Conservation (phyloP, 352 stramenopile species). For the Phytophthora ohioensis region DNA sequence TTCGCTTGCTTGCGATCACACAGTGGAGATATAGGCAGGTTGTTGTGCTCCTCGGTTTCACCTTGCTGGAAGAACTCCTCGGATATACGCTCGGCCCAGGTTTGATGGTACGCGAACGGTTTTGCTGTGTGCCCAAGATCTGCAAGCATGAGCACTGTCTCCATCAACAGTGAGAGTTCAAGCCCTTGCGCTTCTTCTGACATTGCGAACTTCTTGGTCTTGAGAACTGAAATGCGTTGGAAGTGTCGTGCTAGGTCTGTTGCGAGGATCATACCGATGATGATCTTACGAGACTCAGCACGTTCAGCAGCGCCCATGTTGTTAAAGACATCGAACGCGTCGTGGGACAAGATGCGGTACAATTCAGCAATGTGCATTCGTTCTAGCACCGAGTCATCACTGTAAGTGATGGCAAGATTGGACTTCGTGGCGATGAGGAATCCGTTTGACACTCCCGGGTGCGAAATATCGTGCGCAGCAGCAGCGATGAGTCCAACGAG, state of each 20-base stretch:
- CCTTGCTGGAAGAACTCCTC: slow-evolving; percentile 79
- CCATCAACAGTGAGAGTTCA: slow-evolving; percentile 73
- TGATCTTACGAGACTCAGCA: slow-evolving; percentile 63
- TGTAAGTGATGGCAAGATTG: slow-evolving; percentile 93
- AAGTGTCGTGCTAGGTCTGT: slow-evolving; percentile 84
- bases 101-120: slow-evolving; percentile 67
- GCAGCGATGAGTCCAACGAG: slow-evolving; percentile 84
- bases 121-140: slow-evolving; percentile 76
- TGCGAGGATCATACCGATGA: slow-evolving; percentile 83
- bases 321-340: slow-evolving; percentile 71
- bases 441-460: slow-evolving; percentile 92
- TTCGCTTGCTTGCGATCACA: slow-evolving; percentile 71
- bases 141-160: slow-evolving; percentile 76
- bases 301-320: slow-evolving; percentile 47
- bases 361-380: slow-evolving; percentile 78
- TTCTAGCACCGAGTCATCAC: slow-evolving; percentile 90
- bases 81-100: slow-evolving; percentile 68
- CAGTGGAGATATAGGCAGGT: slow-evolving; percentile 62
- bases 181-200: slow-evolving; percentile 55
- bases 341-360: slow-evolving; percentile 69
- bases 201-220: slow-evolving; percentile 70
- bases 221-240: slow-evolving; percentile 74
- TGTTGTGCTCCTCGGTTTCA: slow-evolving; percentile 64
- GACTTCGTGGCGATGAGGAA: slow-evolving; percentile 91
- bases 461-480: slow-evolving; percentile 92